Percentiles rank a stretch among this genome's conserved stretches.
phyloP scores from a whole-genome alignment of 306 rosid genomes.

The Sicyos edulis region DNA sequence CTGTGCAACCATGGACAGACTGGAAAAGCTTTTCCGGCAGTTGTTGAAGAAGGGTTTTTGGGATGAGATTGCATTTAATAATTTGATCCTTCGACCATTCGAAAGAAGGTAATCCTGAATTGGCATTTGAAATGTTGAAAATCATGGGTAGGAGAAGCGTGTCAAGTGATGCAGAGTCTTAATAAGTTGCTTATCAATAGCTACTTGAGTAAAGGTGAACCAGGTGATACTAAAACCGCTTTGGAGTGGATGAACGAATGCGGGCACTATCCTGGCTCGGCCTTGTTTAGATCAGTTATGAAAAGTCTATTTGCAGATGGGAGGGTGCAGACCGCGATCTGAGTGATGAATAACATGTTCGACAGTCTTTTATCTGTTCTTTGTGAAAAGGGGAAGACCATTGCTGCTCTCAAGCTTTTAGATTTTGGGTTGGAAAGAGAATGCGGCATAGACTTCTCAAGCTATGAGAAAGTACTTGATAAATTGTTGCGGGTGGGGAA shows the following conservation, averaged over 20 bases:
- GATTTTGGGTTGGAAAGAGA: slow-evolving; percentile 81
- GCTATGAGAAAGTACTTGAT: slow-evolving; percentile 76
- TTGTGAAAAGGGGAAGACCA: slow-evolving; percentile 77
- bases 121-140: slow-evolving; percentile 69
- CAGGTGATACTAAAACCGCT: slow-evolving; percentile 77
- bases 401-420: slow-evolving; percentile 75
- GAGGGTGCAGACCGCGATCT: slow-evolving; percentile 88
- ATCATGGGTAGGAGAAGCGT: slow-evolving; percentile 84
- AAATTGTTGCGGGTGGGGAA: slow-evolving; percentile 67
- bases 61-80: slow-evolving; percentile 70
- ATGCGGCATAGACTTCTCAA: slow-evolving; percentile 45
- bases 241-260: slow-evolving; percentile 80
- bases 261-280: slow-evolving; percentile 64
- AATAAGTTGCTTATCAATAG: slow-evolving; percentile 57
- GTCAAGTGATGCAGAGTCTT: slow-evolving; percentile 61
- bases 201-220: slow-evolving; percentile 79
- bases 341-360: slow-evolving; percentile 80
- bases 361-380: slow-evolving; percentile 55
- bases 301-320: slow-evolving; percentile 80
- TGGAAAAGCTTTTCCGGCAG: slow-evolving; percentile 75
- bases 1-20: slow-evolving; percentile 67
- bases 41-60: slow-evolving; percentile 72
- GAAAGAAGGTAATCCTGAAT: slow-evolving; percentile 81
- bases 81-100: slow-evolving; percentile 64
- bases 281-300: slow-evolving; percentile 58